Evolutionary conservation across 1,139 yeast genomes (phyloP), one percentile per base, ranked within the genome.

Genomic region (Geotrichum restrictum): DNA sequence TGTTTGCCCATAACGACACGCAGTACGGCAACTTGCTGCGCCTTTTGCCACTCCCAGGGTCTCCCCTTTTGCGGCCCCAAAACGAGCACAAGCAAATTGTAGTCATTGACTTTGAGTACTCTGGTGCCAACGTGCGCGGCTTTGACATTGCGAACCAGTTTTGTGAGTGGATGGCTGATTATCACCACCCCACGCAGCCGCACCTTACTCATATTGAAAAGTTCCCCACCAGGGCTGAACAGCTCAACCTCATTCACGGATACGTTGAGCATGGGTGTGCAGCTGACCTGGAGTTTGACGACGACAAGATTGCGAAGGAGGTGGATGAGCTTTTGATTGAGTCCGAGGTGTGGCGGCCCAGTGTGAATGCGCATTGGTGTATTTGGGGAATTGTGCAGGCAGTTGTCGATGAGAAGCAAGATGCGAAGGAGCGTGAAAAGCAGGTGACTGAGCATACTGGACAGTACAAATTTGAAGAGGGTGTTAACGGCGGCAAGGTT

Each of bases 101-200:
- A 14, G 98, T 93, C 18, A 93, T 93, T 64, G 98, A 93, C 68
- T 93, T 93, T 68, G 98, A 93, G 70, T 93, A 91, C 68, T 83
- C 96, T 0, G 97, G 97, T 1, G 84, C 96, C n/a, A 93, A 91
- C 65, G 77, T 84, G 51, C 89, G 96, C 1, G 96, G 95, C 0
- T 87, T 76, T 66, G 98, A 93, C 67, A 80, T 93, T 53, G 91
- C 89, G 18, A 91, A 93, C 67, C 98, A 93, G 70, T 76, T 81
- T 53, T 61, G 59, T 48, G 59, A 43, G 33, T 48, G 51, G 51
- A 93, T 91, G 98, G 79, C 88, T 40, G 88, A 93, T 70, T 93
- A 91, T 66, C 88, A 85, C 63, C 81, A 84, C 61, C 80, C 84
- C 1, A 74, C 75, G 21, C 69, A 69, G 52, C 80, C 95, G 1